Conservation (phyloP, 148 eudicot species). For the Camellia granthamiana region DNA sequence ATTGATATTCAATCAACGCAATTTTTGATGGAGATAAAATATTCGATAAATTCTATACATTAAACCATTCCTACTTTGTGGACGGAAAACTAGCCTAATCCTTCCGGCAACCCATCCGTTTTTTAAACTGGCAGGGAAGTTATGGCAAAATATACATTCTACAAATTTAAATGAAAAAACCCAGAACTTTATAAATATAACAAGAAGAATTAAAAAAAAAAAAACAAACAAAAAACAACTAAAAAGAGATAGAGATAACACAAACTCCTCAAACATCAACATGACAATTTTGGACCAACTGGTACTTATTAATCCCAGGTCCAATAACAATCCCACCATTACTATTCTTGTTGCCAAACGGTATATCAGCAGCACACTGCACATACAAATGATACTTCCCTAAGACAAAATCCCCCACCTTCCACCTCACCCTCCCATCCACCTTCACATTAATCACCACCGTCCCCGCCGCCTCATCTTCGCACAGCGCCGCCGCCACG, state of each 20-base stretch:
- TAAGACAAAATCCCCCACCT: slow-evolving; percentile 49
- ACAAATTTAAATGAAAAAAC: too few species aligned
- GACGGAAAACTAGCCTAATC: too few species aligned
- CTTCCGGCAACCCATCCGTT: too few species aligned
- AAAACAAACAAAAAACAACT: not conserved
- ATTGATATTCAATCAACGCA: too few species aligned
- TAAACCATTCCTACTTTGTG: too few species aligned
- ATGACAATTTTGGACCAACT: slow-evolving; percentile 30
- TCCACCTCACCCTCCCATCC: slow-evolving; percentile 51
- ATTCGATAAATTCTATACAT: too few species aligned
- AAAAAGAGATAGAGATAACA: not conserved
- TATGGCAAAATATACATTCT: too few species aligned
- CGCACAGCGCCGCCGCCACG: slow-evolving; percentile 19
- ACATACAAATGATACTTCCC: slow-evolving; percentile 44
- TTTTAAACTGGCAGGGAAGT: too few species aligned
- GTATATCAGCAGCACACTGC: slow-evolving; percentile 45
- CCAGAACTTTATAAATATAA: too few species aligned
- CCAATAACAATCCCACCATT: slow-evolving; percentile 30
- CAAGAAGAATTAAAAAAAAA: too few species aligned
- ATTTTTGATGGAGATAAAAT: too few species aligned
- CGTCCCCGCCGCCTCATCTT: slow-evolving; percentile 37
- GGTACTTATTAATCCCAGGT: slow-evolving; percentile 31
- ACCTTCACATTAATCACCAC: slow-evolving; percentile 37
- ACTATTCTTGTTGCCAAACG: slow-evolving; percentile 28
- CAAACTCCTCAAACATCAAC: slow-evolving; percentile 37